phyloP scores from a whole-genome alignment of 2,329 filamentous ascomycete species.

The Stachybotrys chartarum region DNA sequence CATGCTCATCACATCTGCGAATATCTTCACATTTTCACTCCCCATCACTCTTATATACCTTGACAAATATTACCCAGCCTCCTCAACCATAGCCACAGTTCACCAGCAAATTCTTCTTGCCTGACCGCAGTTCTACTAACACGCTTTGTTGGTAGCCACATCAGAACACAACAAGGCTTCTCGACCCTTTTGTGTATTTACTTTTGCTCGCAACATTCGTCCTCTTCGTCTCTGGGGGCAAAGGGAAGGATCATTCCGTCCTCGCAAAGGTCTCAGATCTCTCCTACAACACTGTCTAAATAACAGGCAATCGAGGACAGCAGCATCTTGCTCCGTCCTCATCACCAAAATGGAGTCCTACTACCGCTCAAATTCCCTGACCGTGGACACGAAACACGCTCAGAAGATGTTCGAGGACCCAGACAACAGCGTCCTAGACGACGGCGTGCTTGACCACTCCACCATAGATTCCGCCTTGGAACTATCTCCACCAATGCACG shows the following conservation, averaged over 20 bases:
- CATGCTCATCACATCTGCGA: too few species aligned
- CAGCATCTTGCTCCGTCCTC: conserved; percentile 37
- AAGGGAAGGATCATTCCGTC: background rate
- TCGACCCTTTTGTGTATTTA: too few species aligned
- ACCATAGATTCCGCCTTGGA: conserved; percentile 54
- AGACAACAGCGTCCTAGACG: conserved; percentile 53
- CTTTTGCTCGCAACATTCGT: too few species aligned
- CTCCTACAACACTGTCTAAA: background rate
- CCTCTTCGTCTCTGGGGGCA: too few species aligned
- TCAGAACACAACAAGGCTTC: too few species aligned
- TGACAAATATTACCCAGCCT: too few species aligned
- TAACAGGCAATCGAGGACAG: conserved; percentile 4
- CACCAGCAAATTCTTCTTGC: too few species aligned
- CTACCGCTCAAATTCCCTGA: conserved; percentile 42
- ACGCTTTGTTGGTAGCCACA: too few species aligned
- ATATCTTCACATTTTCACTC: too few species aligned
- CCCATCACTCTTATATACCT: too few species aligned
- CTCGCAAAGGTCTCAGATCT: background rate
- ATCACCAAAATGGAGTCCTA: conserved; percentile 41
- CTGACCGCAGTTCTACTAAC: too few species aligned
- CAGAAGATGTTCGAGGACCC: conserved; percentile 56
- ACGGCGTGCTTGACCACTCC: conserved; percentile 52
- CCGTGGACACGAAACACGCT: conserved; percentile 45
- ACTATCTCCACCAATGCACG: conserved; percentile 55
- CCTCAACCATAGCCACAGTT: too few species aligned